These are phyloP conservation scores for Carex cristatella DNA, from an alignment of 176 grass and related monocot genomes.

Conservation along the genomic window DNA sequence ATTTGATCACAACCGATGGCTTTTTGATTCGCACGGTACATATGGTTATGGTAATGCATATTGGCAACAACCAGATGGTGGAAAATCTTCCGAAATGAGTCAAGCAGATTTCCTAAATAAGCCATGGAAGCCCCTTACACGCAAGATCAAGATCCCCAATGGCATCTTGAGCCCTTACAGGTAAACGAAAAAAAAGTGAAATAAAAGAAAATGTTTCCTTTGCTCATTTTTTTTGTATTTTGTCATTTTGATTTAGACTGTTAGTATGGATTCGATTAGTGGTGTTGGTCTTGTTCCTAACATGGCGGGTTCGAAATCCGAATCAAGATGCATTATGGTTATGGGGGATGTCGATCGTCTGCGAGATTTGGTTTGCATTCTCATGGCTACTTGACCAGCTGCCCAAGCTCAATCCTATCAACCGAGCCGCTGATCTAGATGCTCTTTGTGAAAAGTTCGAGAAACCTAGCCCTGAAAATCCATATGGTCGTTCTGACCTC, in stretches of 20 bases:
- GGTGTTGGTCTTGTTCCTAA: slow-evolving; percentile 26
- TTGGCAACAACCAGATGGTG: slow-evolving; percentile 22
- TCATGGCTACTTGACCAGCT: slow-evolving; percentile 47
- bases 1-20: slow-evolving; percentile 46
- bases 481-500: slow-evolving; percentile 37
- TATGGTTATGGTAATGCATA: slow-evolving; percentile 39
- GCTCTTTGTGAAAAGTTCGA: slow-evolving; percentile 45
- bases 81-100: slow-evolving; percentile 3
- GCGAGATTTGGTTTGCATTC: slow-evolving; percentile 48
- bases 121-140: slow-evolving; percentile 41
- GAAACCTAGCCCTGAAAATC: slow-evolving; percentile 25
- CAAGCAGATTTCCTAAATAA: slow-evolving; percentile 29
- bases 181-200: neutral
- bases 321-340: slow-evolving; percentile 41
- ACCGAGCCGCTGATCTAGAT: slow-evolving; percentile 30
- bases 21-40: slow-evolving; percentile 39
- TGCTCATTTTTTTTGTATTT: neutral
- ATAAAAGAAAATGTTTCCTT: neutral
- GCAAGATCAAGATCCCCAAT: slow-evolving; percentile 23
- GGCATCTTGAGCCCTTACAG: slow-evolving; percentile 39
- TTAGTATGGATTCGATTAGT: slow-evolving; percentile 26
- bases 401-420: slow-evolving; percentile 43
- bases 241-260: slow-evolving; percentile 15
- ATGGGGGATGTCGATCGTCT: slow-evolving; percentile 46
- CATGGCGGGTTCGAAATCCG: slow-evolving; percentile 28